Base-by-base conservation (phyloP, 208 protist genomes). In the Leishmania arabica region DNA sequence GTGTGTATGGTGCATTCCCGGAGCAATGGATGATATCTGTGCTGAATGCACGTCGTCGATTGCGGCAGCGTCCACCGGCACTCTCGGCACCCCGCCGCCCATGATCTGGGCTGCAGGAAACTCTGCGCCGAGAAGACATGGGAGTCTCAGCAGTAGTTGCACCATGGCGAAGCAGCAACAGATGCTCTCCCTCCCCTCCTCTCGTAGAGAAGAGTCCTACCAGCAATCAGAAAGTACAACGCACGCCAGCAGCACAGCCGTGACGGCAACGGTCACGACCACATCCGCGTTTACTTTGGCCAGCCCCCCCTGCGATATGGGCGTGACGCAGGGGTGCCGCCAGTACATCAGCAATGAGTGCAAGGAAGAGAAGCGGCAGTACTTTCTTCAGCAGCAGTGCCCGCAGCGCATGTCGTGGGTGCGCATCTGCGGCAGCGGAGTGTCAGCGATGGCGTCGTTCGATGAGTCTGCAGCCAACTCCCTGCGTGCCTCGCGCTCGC, bases 361-460 rank as follows among this genome's bases (percentile, higher is more conserved):
- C 64, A 62, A 81, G 49, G 82, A 85, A 75, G 71, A 81, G 72
- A 27, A 75, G 73, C 49, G 71, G 37, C 62, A 74, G 72, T 79
- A 78, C 72, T 85, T 85, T 37, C 54, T 85, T 1, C 51, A 64
- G 77, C 82, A 85, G 56, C 78, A 79, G 45, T 85, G 82, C 42
- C 77, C 70, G 27, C 70, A 74, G 27, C 42, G 40, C 58, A 60
- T 81, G 72, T 79, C 82, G 54, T 85, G 82, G 82, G 42, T 71
- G 24, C 47, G 49, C 40, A 53, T 83, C 1, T 64, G 64, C 8
- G 78, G 78, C 40, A 65, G 68, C 56, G 68, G 58, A 13, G 42
- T 75, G 31, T 19, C 72, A 21, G 75, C 56, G 51, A 85, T 65
- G 74, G 75, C 54, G 6, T 73, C 78, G 8, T 75, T 83, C 24